phyloP scores from a whole-genome alignment of 768 basidiomycete species.

The Boletus eberwhitei region DNA sequence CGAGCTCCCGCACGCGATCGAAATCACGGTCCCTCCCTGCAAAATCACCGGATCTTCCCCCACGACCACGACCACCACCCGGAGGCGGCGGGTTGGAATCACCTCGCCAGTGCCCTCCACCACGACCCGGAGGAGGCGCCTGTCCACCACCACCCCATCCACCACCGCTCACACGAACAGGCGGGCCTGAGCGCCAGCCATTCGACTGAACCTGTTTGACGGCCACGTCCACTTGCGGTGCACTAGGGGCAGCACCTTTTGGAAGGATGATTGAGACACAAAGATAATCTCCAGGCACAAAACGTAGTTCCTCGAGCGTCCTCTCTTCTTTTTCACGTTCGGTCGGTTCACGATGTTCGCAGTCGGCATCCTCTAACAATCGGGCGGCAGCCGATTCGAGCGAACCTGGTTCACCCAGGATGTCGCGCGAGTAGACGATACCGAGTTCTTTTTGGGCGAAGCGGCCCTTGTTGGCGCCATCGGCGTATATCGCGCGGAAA shows the following conservation, averaged over 20 bases:
- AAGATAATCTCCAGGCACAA: slow-evolving; percentile 79
- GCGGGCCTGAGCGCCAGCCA: slow-evolving; percentile 35
- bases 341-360: slow-evolving; percentile 31
- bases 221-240: slow-evolving; percentile 46
- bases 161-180: slow-evolving; percentile 40
- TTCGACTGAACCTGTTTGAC: slow-evolving; percentile 34
- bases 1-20: slow-evolving; percentile 39
- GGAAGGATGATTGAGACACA: slow-evolving; percentile 73
- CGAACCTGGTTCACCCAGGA: slow-evolving; percentile 75
- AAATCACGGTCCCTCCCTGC: slow-evolving; percentile 36
- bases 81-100: slow-evolving; percentile 51
- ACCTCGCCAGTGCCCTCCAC: slow-evolving; percentile 76
- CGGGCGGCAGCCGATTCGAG: slow-evolving; percentile 55
- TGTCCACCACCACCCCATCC: slow-evolving; percentile 47
- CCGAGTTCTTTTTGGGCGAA: slow-evolving; percentile 79
- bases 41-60: slow-evolving; percentile 36
- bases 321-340: slow-evolving; percentile 60
- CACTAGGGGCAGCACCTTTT: slow-evolving; percentile 48
- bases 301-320: slow-evolving; percentile 74
- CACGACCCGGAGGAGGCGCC: slow-evolving; percentile 38
- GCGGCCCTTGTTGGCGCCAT: slow-evolving; percentile 65
- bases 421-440: slow-evolving; percentile 78
- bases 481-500: slow-evolving; percentile 78
- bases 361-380: slow-evolving; percentile 49
- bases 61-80: slow-evolving; percentile 41